Evolutionary conservation across 2,329 filamentous ascomycete species (phyloP), one percentile per base, ranked within the genome.

Genomic region (Penicillium freii): DNA sequence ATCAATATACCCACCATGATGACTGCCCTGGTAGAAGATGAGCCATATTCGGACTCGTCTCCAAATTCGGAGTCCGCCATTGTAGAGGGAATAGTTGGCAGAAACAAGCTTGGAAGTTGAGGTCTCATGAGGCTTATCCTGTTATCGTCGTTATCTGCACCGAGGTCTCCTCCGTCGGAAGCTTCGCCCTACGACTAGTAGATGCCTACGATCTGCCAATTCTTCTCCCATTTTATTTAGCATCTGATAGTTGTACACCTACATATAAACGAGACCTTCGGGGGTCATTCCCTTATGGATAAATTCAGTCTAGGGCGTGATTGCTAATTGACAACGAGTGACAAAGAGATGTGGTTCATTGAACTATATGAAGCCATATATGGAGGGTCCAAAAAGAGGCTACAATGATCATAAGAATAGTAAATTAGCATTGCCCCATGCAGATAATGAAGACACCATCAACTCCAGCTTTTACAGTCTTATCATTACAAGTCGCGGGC

Each of bases 401-500:
- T 47, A 50, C 52, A 50, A 42, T 23, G n/a, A 43, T 36, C 29
- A 54, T n/a, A 4, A 36, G 51, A 66, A 60, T 61, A 60, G 54
- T 54, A 64, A 64, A 52, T 60, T 58, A 56, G 60, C 57, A 62
- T 53, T 53, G 42, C 42, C 54, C 60, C 54, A 58, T 68, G 62
- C 62, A 64, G 47, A 65, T 50, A 40, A 51, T 33, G 38, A 50
- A 38, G 25, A 51, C 54, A 49, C 58, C 62, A 36, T 61, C 46
- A 63, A 68, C 63, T 66, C 63, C 62, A 63, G 65, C 62, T 72
- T 73, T 74, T 73, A 70, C 70, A 71, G 63, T 69, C 66, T 69
- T 71, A 72, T 74, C 70, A 69, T 72, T 72, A 73, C 71, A 73
- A 60, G 58, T 65, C 62, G 64, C 68, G 51, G 60, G 58, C 56